Evolutionary conservation across 768 basidiomycete genomes (phyloP).

Genomic region (Kwoniella sp.): DNA sequence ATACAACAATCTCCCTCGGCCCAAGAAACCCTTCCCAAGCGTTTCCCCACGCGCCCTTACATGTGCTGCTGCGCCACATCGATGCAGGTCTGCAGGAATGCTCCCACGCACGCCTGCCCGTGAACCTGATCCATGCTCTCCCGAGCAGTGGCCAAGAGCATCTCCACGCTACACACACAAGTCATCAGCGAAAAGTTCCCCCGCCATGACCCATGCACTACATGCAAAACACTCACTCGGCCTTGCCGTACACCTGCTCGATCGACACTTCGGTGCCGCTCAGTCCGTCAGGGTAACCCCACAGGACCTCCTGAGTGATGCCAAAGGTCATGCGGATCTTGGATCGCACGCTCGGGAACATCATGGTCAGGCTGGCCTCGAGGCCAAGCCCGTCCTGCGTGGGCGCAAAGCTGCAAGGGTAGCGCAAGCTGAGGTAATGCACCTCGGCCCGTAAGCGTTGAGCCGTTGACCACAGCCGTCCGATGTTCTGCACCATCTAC

Average conservation of each 20-base stretch:
- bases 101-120: constrained; percentile 25
- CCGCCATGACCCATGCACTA: background rate
- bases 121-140: constrained; percentile 12
- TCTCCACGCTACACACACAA: constrained; percentile 3
- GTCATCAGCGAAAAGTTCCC: background rate
- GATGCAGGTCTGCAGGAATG: constrained; percentile 32
- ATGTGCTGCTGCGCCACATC: constrained; percentile 19
- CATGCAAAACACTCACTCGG: constrained; percentile 12
- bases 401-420: constrained; percentile 21
- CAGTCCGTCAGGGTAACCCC: constrained; percentile 12
- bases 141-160: constrained; percentile 10
- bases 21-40: background rate
- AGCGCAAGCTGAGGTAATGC: constrained; percentile 28
- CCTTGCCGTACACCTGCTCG: constrained; percentile 8
- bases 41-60: background rate
- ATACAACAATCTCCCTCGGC: too few relatives aligned
- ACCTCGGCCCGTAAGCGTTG: constrained; percentile 30
- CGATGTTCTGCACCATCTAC: constrained; percentile 17
- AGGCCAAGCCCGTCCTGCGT: background rate
- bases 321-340: constrained; percentile 4
- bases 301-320: constrained; percentile 7
- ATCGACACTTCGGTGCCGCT: background rate
- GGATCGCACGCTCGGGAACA: constrained; percentile 1
- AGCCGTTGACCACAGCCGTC: constrained; percentile 25
- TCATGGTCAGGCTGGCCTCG: constrained; percentile 3